phyloP scores from a whole-genome alignment of 1,139 yeast species.

The Yarrowia galli region DNA sequence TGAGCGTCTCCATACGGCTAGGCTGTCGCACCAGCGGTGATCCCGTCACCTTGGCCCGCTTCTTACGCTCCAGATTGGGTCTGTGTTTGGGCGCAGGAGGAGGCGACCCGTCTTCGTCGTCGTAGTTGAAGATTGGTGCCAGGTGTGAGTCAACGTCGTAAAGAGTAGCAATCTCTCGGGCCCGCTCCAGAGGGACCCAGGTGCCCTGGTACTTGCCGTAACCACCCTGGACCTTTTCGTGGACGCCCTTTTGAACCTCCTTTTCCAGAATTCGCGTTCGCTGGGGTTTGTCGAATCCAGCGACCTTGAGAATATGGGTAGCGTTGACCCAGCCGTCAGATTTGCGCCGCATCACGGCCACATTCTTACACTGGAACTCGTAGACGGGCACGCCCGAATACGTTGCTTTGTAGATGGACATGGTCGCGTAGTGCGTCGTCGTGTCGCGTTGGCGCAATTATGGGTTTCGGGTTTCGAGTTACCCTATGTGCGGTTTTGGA shows the following conservation, averaged over 20 bases:
- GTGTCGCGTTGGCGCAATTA: constrained; percentile 34
- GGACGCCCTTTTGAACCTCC: constrained; percentile 82
- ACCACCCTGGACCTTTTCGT: constrained; percentile 95
- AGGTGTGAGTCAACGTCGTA: constrained; percentile 69
- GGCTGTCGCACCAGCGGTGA: constrained; percentile 28
- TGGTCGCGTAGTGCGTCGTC: constrained; percentile 39
- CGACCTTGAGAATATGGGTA: constrained; percentile 92
- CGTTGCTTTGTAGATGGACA: constrained; percentile 49
- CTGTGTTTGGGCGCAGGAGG: constrained; percentile 52
- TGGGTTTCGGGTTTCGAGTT: constrained; percentile 22
- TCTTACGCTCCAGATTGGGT: constrained; percentile 45
- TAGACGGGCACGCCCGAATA: constrained; percentile 75
- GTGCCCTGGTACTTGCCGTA: constrained; percentile 98
- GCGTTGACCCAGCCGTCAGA: constrained; percentile 96
- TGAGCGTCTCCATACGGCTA: constrained; percentile 21
- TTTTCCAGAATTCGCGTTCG: constrained; percentile 84
- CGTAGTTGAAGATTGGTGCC: constrained; percentile 64
- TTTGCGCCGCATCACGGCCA: constrained; percentile 92
- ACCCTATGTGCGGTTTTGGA: constrained; percentile 5
- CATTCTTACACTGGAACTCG: constrained; percentile 79
- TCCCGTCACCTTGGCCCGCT: constrained; percentile 38
- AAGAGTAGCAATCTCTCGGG: constrained; percentile 65
- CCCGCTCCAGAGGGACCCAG: constrained; percentile 83
- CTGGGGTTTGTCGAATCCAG: constrained; percentile 84
- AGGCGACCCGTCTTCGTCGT: constrained; percentile 49